Conservation (phyloP, 176 grass and related monocot species). For the Carex kokanica region DNA sequence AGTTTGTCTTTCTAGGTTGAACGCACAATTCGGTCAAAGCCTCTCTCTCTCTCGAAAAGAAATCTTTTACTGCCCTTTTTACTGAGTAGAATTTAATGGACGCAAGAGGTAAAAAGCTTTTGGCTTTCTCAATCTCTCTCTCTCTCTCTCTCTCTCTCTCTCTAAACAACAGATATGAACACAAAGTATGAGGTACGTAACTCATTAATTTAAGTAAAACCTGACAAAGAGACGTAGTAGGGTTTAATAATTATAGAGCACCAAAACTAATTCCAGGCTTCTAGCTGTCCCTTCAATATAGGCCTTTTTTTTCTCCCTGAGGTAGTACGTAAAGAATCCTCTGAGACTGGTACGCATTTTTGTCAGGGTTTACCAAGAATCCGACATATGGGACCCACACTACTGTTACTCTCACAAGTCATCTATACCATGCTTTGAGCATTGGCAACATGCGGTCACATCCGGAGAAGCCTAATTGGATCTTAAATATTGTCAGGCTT, state of each 20-base stretch:
- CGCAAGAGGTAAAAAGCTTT: background rate
- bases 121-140: background rate
- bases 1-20: background rate
- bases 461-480: background rate
- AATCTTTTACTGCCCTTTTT: slow-evolving; percentile 13
- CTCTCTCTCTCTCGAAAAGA: background rate
- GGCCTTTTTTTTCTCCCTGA: background rate
- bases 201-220: background rate
- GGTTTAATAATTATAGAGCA: background rate
- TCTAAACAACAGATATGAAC: background rate
- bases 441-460: background rate
- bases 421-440: background rate
- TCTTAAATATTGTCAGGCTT: background rate
- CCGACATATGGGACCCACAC: background rate
- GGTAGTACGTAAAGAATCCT: background rate
- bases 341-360: background rate
- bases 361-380: background rate
- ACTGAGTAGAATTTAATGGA: slow-evolving; percentile 15
- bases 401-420: background rate
- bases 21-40: slow-evolving; percentile 6
- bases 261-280: background rate
- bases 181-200: background rate
- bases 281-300: background rate
- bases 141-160: background rate
- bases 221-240: background rate